Percentiles rank a stretch among this genome's conserved stretches.
phyloP scores from a whole-genome alignment of 169 alveolate species.

The Plasmodium berghei region DNA sequence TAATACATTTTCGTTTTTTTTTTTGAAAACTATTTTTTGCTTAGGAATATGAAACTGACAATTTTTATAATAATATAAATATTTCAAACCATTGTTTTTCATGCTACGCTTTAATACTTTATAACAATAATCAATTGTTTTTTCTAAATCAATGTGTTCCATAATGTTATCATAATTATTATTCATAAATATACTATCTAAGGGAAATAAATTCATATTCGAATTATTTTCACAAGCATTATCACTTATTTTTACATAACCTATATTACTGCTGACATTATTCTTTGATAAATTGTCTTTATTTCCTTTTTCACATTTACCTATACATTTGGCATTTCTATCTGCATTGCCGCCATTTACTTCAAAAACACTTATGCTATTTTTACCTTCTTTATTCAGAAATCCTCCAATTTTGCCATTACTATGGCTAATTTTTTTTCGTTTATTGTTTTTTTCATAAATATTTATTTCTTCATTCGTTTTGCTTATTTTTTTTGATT shows the following conservation, averaged over 20 bases:
- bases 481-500: too few relatives aligned
- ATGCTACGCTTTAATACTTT: slow-evolving; percentile 33
- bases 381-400: too few relatives aligned
- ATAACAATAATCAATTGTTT: slow-evolving; percentile 67
- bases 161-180: slow-evolving; percentile 4
- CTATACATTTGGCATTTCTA: too few relatives aligned
- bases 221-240: background rate
- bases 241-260: background rate
- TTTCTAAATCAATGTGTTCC: slow-evolving; percentile 59
- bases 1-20: background rate
- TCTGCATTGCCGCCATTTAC: too few relatives aligned
- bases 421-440: too few relatives aligned
- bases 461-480: too few relatives aligned
- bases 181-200: background rate
- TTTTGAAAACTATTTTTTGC: slow-evolving; percentile 4
- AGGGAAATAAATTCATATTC: background rate
- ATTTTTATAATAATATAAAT: slow-evolving; percentile 39
- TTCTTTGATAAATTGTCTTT: too few relatives aligned
- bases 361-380: too few relatives aligned
- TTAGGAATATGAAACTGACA: background rate
- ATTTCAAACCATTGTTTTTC: slow-evolving; percentile 20
- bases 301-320: too few relatives aligned
- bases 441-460: too few relatives aligned
- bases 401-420: too few relatives aligned
- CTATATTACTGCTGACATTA: too few relatives aligned